phyloP scores from a whole-genome alignment of 805 yeast genomes.

The Candida ipomoeae region DNA sequence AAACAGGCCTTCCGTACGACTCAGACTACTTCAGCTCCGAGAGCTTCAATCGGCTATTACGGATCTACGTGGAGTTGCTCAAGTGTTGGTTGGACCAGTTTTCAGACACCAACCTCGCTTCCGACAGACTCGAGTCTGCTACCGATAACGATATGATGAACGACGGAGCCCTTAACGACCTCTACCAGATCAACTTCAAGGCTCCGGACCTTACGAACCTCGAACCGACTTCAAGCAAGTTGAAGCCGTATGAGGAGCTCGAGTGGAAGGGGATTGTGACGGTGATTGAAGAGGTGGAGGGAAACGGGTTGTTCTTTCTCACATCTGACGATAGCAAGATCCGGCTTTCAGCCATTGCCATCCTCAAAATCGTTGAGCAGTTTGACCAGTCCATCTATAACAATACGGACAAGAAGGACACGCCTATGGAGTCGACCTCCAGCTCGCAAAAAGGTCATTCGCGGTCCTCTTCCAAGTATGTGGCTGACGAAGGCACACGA shows the following conservation, averaged over 20 bases:
- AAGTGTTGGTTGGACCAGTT: constrained; percentile 78
- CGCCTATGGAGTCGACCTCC: constrained; percentile 18
- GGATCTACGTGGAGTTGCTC: constrained; percentile 72
- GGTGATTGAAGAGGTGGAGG: constrained; percentile 91
- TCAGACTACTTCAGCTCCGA: constrained; percentile 56
- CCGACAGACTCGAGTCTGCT: constrained; percentile 24
- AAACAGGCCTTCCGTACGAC: constrained; percentile 52
- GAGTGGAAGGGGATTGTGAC: constrained; percentile 79
- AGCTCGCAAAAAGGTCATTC: constrained; percentile 36
- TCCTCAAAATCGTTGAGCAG: constrained; percentile 73
- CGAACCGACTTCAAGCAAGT: constrained; percentile 14
- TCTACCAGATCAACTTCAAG: constrained; percentile 43
- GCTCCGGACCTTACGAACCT: constrained; percentile 31
- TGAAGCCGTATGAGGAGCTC: constrained; percentile 50
- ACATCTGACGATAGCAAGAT: constrained; percentile 81
- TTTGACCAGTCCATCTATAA: constrained; percentile 81
- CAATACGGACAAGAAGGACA: constrained; percentile 27
- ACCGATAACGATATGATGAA: constrained; percentile 32
- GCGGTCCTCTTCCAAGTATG: constrained; percentile 63
- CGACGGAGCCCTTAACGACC: constrained; percentile 37
- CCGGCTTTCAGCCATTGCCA: constrained; percentile 69
- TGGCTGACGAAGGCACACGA: constrained; percentile 74
- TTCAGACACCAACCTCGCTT: constrained; percentile 24
- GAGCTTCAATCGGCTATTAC: constrained; percentile 56
- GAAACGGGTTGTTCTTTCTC: constrained; percentile 86